Conservation (phyloP, 331 rosid genomes). For the Saraca asoca region DNA sequence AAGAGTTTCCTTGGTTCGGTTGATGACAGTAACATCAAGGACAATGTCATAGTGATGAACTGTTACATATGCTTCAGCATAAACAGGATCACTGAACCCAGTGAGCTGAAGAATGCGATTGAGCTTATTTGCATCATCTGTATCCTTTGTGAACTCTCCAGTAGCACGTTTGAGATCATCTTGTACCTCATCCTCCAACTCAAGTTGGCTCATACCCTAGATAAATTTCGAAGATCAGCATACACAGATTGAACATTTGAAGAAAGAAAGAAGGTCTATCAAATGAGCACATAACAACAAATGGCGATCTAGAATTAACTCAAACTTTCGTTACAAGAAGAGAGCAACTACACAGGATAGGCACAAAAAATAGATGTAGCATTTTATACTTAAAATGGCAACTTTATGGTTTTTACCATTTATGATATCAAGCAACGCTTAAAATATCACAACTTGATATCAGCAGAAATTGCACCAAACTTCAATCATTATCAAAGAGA, state of each 20-base stretch:
- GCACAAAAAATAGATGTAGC: not conserved
- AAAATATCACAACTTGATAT: not conserved
- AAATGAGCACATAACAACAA: conserved; percentile 5
- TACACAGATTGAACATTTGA: conserved; percentile 16
- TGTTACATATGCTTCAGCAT: conserved; percentile 98
- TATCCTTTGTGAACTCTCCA: conserved; percentile 92
- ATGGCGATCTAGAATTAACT: not conserved
- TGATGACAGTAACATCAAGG: conserved; percentile 96
- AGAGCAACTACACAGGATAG: not conserved
- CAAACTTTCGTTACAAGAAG: conserved; percentile 3
- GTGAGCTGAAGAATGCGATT: conserved; percentile 99
- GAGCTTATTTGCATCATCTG: conserved; percentile 89
- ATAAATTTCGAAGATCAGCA: conserved; percentile 26
- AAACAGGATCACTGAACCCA: conserved; percentile 98
- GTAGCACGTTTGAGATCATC: conserved; percentile 99
- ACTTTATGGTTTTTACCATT: not conserved
- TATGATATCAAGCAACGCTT: not conserved
- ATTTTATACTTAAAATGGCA: too few species aligned
- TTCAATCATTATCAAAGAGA: too few species aligned
- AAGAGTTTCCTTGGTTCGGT: conserved; percentile 93
- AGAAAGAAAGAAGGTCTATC: conserved; percentile 7
- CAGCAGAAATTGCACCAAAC: too few species aligned
- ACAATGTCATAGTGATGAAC: conserved; percentile 97
- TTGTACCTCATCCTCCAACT: conserved; percentile 98
- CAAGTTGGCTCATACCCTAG: conserved; percentile 99